phyloP scores from a whole-genome alignment of 352 stramenopile genomes.

The Thraustochytrium sp. region DNA sequence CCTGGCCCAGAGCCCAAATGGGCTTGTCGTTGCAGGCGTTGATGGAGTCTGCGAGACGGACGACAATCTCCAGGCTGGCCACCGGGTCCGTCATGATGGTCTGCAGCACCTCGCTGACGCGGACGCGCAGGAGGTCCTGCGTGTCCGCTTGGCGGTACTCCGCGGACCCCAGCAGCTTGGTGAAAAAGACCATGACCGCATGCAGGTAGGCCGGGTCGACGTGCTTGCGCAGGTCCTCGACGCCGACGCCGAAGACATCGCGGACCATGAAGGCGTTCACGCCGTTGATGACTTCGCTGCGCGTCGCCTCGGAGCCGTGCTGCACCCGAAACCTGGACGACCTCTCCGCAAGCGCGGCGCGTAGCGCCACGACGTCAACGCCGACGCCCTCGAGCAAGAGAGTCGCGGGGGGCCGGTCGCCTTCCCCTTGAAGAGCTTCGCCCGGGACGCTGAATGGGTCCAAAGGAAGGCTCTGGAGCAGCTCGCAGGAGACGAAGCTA shows the following conservation, averaged over 20 bases:
- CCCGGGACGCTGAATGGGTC: background rate
- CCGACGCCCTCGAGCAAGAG: background rate
- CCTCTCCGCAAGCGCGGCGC: no score
- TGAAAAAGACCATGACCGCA: background rate
- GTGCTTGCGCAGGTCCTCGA: no score
- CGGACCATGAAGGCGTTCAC: no score
- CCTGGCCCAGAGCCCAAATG: conserved; percentile 34
- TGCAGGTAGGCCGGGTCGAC: conserved; percentile 20
- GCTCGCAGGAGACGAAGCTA: background rate
- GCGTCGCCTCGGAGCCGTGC: no score
- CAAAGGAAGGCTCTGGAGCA: background rate
- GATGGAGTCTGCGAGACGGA: background rate
- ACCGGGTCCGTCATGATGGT: background rate
- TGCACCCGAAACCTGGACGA: no score
- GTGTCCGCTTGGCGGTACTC: background rate
- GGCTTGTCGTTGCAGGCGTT: conserved; percentile 16
- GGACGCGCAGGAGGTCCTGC: background rate
- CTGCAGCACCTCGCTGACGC: background rate
- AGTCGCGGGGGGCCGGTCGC: no score
- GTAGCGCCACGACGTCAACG: no score
- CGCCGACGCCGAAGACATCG: no score
- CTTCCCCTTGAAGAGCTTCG: no score
- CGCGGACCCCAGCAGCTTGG: background rate
- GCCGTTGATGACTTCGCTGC: no score
- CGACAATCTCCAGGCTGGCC: background rate